A percentile compares a stretch with the other conserved stretches of the same genome.
phyloP scores from a whole-genome alignment of 2,329 filamentous ascomycete genomes.

The Juglanconis oblonga region DNA sequence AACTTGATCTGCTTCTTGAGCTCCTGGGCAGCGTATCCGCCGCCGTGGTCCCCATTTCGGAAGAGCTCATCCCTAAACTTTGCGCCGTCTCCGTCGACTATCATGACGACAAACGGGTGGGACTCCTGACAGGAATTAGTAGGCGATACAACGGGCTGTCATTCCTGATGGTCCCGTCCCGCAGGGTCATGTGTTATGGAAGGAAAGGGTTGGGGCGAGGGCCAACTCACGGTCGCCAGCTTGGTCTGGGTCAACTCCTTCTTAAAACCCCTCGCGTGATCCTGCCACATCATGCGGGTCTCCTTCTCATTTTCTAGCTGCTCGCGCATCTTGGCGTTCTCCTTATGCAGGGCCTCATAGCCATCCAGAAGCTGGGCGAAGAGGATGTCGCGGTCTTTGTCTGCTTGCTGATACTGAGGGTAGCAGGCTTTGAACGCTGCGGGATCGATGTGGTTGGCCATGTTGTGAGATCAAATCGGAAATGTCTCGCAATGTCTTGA shows the following conservation, averaged over 20 bases:
- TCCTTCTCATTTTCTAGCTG: slow-evolving; percentile 15
- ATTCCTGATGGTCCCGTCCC: too few relatives aligned
- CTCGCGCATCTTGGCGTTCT: not conserved
- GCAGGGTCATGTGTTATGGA: too few relatives aligned
- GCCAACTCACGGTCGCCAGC: slow-evolving; percentile 8
- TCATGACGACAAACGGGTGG: slow-evolving; percentile 30
- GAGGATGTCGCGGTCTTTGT: slow-evolving; percentile 13
- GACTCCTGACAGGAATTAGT: slow-evolving; percentile 25
- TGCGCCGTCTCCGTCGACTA: slow-evolving; percentile 35
- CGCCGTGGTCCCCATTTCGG: slow-evolving; percentile 29
- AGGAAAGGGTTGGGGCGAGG: too few relatives aligned
- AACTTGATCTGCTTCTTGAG: slow-evolving; percentile 24
- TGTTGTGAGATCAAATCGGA: not conserved
- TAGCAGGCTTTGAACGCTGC: slow-evolving; percentile 17
- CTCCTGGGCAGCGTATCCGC: slow-evolving; percentile 30
- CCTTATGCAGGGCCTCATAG: slow-evolving; percentile 8
- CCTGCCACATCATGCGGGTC: slow-evolving; percentile 15
- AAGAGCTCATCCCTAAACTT: slow-evolving; percentile 32
- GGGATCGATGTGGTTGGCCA: slow-evolving; percentile 6
- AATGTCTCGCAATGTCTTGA: too few relatives aligned
- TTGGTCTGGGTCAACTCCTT: slow-evolving; percentile 10
- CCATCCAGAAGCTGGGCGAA: slow-evolving; percentile 11
- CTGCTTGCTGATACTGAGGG: slow-evolving; percentile 8
- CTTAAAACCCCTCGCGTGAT: slow-evolving; percentile 9
- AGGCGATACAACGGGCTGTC: too few relatives aligned